These are phyloP conservation scores for Aspergillus sclerotiicarbonarius DNA, from an alignment of 495 filamentous ascomycete genomes.

Conservation along the genomic window DNA sequence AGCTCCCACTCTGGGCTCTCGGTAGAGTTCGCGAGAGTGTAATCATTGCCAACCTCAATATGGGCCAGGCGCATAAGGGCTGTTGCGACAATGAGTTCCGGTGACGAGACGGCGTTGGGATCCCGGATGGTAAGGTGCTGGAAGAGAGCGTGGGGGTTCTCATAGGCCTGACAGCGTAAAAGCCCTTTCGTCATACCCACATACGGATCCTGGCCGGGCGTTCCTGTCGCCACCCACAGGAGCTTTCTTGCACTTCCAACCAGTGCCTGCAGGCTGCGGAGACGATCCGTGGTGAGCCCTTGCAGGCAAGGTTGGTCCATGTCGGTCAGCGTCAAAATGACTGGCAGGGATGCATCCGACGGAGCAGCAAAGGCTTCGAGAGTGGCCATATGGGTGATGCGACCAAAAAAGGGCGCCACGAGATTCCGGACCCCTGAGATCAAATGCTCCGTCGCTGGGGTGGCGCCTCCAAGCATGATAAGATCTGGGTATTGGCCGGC, in stretches of 20 bases:
- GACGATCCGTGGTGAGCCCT: neutral
- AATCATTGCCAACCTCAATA: neutral
- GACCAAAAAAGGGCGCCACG: neutral
- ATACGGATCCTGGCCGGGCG: neutral
- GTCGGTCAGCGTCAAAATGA: constrained; percentile 1
- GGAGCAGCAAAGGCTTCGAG: neutral
- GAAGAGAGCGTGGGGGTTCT: neutral
- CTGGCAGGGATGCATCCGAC: neutral
- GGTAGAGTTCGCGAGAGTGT: neutral
- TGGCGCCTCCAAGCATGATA: neutral
- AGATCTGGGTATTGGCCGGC: constrained; percentile 18
- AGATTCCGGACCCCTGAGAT: neutral
- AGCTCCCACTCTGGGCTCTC: constrained; percentile 8
- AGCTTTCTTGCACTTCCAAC: neutral
- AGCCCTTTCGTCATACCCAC: constrained; percentile 9
- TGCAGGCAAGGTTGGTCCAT: neutral
- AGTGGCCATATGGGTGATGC: neutral
- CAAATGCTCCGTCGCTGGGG: neutral
- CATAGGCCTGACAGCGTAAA: neutral
- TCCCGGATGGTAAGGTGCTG: constrained; percentile 5
- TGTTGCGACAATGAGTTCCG: constrained; percentile 11
- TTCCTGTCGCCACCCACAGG: constrained; percentile 13
- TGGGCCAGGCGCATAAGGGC: constrained; percentile 7
- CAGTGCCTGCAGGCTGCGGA: neutral
- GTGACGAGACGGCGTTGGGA: neutral